Evolutionary conservation across 805 yeast species (phyloP).

Genomic region (Hanseniaspora singularis): DNA sequence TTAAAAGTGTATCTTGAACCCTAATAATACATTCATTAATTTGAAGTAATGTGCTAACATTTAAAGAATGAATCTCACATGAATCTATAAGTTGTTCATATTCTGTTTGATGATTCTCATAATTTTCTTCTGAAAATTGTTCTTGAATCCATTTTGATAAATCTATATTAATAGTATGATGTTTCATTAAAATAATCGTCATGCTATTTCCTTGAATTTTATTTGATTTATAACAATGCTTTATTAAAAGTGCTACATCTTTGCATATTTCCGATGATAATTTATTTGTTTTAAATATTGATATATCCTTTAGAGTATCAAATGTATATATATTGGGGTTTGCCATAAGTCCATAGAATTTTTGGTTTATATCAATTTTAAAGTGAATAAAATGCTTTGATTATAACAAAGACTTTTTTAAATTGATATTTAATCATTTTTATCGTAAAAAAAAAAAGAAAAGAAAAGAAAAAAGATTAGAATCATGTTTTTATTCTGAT

Average conservation of each 20-base stretch:
- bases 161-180: not conserved
- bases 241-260: constrained; percentile 6
- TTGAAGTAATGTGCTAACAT: not conserved
- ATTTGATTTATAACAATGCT: constrained; percentile 2
- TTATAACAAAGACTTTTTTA: too few species aligned
- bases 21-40: not conserved
- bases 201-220: not conserved
- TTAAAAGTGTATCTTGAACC: not conserved
- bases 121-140: constrained; percentile 2
- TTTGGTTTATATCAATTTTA: too few species aligned
- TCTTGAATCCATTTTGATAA: constrained; percentile 1
- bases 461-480: too few species aligned
- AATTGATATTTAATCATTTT: too few species aligned
- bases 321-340: not conserved
- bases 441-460: too few species aligned
- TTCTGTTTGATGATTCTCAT: not conserved
- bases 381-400: too few species aligned
- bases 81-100: not conserved
- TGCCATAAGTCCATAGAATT: too few species aligned
- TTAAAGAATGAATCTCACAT: not conserved
- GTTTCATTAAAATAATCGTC: constrained; percentile 5
- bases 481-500: too few species aligned
- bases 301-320: not conserved
- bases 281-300: not conserved
- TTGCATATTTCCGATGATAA: not conserved